Percentiles rank a stretch among this genome's conserved stretches.
Evolutionary conservation across 2,329 filamentous ascomycete genomes (phyloP).

Genomic region (Mollisiaceae sp.): DNA sequence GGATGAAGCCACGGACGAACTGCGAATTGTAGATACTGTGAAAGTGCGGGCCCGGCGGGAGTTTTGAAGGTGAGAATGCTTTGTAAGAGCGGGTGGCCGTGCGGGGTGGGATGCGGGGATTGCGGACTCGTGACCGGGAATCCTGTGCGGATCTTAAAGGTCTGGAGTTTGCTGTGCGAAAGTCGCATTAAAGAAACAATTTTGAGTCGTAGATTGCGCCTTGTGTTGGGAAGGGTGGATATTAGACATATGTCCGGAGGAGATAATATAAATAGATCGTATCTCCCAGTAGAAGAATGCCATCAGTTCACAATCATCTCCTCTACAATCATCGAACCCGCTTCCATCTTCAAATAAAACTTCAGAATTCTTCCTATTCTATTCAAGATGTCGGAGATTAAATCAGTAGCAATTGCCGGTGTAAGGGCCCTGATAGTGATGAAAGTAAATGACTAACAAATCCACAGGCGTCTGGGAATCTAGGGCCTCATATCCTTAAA

Average conservation of each 20-base stretch:
- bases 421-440: conserved; percentile 24
- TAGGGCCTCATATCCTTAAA: conserved; percentile 36
- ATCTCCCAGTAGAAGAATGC: conserved; percentile 9
- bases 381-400: conserved; percentile 33
- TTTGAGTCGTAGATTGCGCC: background rate
- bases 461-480: conserved; percentile 10
- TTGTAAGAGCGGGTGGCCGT: conserved; percentile 21
- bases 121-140: conserved; percentile 27
- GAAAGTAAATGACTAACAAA: conserved; percentile 26
- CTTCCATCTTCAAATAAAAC: background rate
- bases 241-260: background rate
- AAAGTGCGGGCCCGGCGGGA: conserved; percentile 24
- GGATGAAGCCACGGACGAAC: no score
- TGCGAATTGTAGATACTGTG: background rate
- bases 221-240: background rate
- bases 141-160: conserved; percentile 21
- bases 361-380: background rate
- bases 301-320: conserved; percentile 15
- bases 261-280: background rate
- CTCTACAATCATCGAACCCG: conserved; percentile 10
- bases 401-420: conserved; percentile 32
- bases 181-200: no score
- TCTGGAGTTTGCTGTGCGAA: background rate
- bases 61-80: conserved; percentile 22
- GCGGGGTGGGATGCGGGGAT: conserved; percentile 21